Conservation (phyloP, 1,284 basidiomycete species). For the Coriolopsis trogii region DNA sequence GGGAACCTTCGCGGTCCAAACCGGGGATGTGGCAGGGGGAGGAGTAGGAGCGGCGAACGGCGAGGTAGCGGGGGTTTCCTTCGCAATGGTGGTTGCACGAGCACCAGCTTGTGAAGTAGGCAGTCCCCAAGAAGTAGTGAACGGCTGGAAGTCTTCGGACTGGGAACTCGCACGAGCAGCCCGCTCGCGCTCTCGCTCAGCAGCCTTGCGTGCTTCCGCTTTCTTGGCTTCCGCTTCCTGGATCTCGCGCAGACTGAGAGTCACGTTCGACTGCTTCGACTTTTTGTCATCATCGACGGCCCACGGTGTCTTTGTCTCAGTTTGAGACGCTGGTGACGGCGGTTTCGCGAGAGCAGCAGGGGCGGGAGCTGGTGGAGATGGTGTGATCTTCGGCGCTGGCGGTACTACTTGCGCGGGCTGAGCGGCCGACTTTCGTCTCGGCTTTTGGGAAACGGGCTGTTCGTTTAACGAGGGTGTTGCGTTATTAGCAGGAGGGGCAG, state of each 20-base stretch:
- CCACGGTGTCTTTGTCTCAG: constrained; percentile 60
- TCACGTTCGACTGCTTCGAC: constrained; percentile 43
- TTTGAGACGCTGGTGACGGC: constrained; percentile 28
- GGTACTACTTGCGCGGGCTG: constrained; percentile 20
- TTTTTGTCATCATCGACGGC: constrained; percentile 65
- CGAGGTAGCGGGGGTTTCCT: constrained; percentile 46
- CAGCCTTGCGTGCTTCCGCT: constrained; percentile 73
- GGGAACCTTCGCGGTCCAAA: constrained; percentile 66
- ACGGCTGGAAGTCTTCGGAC: constrained; percentile 59
- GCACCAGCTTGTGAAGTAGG: constrained; percentile 71
- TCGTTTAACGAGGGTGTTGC: constrained; percentile 20
- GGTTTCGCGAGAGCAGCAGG: constrained; percentile 22
- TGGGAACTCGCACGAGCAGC: constrained; percentile 49
- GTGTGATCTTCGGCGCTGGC: constrained; percentile 15
- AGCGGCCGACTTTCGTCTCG: constrained; percentile 28
- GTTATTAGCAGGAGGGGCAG: constrained; percentile 29
- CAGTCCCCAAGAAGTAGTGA: constrained; percentile 78
- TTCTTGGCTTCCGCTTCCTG: constrained; percentile 92
- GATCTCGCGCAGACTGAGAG: constrained; percentile 89
- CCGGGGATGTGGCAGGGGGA: constrained; percentile 42
- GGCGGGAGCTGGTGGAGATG: constrained; percentile 10
- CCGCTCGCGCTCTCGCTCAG: constrained; percentile 66
- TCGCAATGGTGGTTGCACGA: constrained; percentile 44
- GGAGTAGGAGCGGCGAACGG: constrained; percentile 37
- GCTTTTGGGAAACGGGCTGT: constrained; percentile 31